These are phyloP conservation scores for Candida ulmi DNA, from an alignment of 805 yeast species.

Conservation along the genomic window DNA sequence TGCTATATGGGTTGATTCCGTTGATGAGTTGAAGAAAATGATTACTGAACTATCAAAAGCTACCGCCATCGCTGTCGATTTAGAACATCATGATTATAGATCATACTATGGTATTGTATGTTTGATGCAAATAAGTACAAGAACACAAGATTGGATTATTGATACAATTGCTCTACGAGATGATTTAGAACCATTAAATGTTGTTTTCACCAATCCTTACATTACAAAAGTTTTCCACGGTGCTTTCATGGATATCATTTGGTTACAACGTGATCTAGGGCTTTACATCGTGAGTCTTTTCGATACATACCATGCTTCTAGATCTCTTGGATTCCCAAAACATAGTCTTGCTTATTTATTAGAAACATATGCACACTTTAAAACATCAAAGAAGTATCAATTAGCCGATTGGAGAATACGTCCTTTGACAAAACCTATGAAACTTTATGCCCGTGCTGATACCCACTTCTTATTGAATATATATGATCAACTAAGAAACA, in stretches of 20 bases:
- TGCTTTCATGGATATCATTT: constrained; percentile 91
- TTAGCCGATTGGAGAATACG: constrained; percentile 94
- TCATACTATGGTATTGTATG: constrained; percentile 88
- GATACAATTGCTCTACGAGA: constrained; percentile 81
- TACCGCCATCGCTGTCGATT: constrained; percentile 80
- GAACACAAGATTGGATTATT: constrained; percentile 78
- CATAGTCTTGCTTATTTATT: constrained; percentile 80
- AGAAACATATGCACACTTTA: constrained; percentile 74
- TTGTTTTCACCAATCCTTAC: constrained; percentile 72
- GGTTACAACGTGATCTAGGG: constrained; percentile 96
- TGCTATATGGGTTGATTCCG: constrained; percentile 69
- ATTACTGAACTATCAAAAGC: constrained; percentile 42
- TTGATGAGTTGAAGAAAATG: constrained; percentile 48
- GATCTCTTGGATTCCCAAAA: constrained; percentile 70
- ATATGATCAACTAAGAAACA: constrained; percentile 66
- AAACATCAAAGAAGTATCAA: constrained; percentile 91
- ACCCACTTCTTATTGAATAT: constrained; percentile 86
- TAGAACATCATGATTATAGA: constrained; percentile 93
- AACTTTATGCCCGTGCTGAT: constrained; percentile 87
- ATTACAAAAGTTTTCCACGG: constrained; percentile 92
- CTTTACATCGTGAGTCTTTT: constrained; percentile 82
- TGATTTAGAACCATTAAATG: constrained; percentile 61
- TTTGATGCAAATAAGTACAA: constrained; percentile 84
- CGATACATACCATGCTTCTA: constrained; percentile 90
- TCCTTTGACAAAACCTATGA: constrained; percentile 73